These are phyloP conservation scores for Allium cepa DNA, from an alignment of 106 monocot genomes.

Conservation along the genomic window DNA sequence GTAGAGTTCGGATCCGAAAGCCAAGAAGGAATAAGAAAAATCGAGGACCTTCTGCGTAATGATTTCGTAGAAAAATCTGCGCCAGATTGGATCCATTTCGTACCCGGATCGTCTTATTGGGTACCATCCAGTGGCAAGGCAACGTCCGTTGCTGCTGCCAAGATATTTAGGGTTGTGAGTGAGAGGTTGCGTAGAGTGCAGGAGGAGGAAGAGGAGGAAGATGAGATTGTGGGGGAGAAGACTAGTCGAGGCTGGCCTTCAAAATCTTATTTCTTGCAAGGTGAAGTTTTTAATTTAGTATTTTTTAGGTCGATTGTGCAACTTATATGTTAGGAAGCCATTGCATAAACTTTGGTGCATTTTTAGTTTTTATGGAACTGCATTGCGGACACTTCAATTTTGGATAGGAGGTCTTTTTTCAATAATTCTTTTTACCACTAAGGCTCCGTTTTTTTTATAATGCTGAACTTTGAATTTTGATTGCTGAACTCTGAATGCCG, in stretches of 20 bases:
- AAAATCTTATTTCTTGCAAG: neutral
- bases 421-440: no score
- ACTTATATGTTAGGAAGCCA: no score
- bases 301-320: no score
- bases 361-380: no score
- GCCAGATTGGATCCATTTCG: constrained; percentile 44
- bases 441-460: no score
- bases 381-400: no score
- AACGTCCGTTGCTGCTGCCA: neutral
- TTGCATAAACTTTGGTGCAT: no score
- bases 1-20: constrained; percentile 17
- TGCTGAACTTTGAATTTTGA: no score
- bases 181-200: neutral
- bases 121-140: constrained; percentile 24
- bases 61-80: constrained; percentile 23
- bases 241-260: constrained; percentile 2
- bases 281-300: neutral
- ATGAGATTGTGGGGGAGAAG: constrained; percentile 1
- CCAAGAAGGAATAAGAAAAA: constrained; percentile 15
- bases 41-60: constrained; percentile 39
- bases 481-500: no score
- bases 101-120: constrained; percentile 43
- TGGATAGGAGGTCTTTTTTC: no score
- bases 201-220: neutral
- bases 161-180: neutral